phyloP scores from a whole-genome alignment of 768 basidiomycete genomes.

The Boletus tomentosulus region DNA sequence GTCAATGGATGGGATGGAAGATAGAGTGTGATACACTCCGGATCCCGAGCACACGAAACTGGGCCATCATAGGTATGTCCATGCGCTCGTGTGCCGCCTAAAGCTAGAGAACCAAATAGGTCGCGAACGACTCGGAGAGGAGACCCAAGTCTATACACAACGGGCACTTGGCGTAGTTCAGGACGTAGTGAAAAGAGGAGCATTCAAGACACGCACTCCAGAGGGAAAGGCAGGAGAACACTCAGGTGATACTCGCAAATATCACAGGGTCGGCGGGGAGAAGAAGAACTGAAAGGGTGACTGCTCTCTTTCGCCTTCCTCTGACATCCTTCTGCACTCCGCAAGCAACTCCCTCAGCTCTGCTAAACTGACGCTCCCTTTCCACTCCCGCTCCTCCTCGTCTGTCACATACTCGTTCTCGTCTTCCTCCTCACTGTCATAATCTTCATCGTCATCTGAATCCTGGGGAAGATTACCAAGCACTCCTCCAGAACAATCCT shows the following conservation, averaged over 20 bases:
- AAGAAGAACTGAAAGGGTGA: constrained; percentile 20
- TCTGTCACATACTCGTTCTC: constrained; percentile 30
- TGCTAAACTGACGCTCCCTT: constrained; percentile 28
- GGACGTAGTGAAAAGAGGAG: constrained; percentile 54
- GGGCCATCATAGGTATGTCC: constrained; percentile 80
- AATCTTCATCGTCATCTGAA: constrained; percentile 31
- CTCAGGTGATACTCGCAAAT: constrained; percentile 3
- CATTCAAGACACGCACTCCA: constrained; percentile 68
- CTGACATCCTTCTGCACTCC: constrained; percentile 49
- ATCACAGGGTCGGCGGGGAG: constrained; percentile 5
- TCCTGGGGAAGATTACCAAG: constrained; percentile 44
- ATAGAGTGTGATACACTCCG: constrained; percentile 82
- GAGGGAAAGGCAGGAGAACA: constrained; percentile 55
- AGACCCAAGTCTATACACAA: constrained; percentile 9
- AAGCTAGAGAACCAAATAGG: constrained; percentile 12
- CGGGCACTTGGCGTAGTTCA: constrained; percentile 53
- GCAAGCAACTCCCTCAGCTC: constrained; percentile 53
- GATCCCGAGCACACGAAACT: constrained; percentile 92
- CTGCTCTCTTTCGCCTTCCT: constrained; percentile 29
- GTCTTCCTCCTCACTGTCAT: constrained; percentile 31
- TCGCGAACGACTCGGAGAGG: constrained; percentile 23
- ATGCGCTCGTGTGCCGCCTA: background rate
- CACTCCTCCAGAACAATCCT: constrained; percentile 70
- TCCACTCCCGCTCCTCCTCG: constrained; percentile 30
- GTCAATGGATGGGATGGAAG: constrained; percentile 75